Conservation (phyloP, 352 stramenopile genomes). For the Phytophthora niederhauseri region DNA sequence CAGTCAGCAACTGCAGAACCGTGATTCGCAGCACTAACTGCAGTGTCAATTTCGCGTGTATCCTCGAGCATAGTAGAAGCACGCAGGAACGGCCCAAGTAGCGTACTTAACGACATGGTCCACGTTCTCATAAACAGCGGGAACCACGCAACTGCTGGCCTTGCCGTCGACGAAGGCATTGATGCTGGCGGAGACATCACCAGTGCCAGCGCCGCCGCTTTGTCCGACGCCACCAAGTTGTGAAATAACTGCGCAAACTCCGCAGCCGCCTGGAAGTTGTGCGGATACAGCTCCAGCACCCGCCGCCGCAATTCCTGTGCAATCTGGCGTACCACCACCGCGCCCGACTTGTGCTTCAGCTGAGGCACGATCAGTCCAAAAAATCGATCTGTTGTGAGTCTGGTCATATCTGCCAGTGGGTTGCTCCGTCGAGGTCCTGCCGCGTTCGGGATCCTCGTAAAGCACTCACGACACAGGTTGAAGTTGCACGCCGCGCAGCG, state of each 20-base stretch:
- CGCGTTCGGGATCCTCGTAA: constrained; percentile 68
- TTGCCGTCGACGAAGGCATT: constrained; percentile 17
- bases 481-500: constrained; percentile 64
- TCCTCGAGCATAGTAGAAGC: constrained; percentile 74
- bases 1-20: constrained; percentile 31
- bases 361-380: constrained; percentile 42
- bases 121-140: constrained; percentile 48
- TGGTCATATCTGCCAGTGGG: constrained; percentile 17
- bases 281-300: constrained; percentile 58
- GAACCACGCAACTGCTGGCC: constrained; percentile 43
- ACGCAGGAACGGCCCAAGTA: constrained; percentile 70
- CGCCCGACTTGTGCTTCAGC: constrained; percentile 22
- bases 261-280: constrained; percentile 51
- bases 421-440: constrained; percentile 14
- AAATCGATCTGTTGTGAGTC: constrained; percentile 35
- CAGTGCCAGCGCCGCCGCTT: constrained; percentile 42
- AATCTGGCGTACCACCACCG: constrained; percentile 41
- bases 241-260: constrained; percentile 48
- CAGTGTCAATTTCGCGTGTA: constrained; percentile 51
- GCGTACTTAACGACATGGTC: constrained; percentile 59
- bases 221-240: constrained; percentile 44
- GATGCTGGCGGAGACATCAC: constrained; percentile 34
- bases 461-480: constrained; percentile 62
- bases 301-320: constrained; percentile 53
- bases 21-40: constrained; percentile 27